Evolutionary conservation across 129 eudicot species (phyloP).

Genomic region (Solidago caesia): DNA sequence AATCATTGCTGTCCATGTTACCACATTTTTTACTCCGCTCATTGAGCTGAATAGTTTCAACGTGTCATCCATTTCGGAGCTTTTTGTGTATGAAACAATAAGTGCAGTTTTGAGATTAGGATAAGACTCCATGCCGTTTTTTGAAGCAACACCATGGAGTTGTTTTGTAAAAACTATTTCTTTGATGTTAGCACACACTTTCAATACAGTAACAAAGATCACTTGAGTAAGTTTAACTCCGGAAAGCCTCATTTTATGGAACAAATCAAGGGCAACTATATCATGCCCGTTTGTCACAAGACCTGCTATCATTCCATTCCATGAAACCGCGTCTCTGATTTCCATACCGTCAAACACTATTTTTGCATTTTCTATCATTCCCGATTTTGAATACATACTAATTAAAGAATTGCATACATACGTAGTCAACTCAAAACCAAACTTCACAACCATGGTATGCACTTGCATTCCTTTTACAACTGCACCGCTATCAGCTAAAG

Average conservation of each 20-base stretch:
- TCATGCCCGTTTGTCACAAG: constrained; percentile 61
- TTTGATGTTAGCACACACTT: constrained; percentile 61
- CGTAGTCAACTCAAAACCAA: constrained; percentile 61
- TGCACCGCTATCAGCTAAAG: constrained; percentile 59
- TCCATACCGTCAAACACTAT: constrained; percentile 57
- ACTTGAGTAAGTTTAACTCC: constrained; percentile 52
- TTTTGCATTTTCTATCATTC: constrained; percentile 53
- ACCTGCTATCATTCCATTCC: constrained; percentile 89
- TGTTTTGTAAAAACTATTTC: constrained; percentile 56
- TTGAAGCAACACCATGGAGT: constrained; percentile 56
- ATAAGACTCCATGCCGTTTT: constrained; percentile 51
- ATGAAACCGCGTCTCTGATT: constrained; percentile 55
- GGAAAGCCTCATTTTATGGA: constrained; percentile 52
- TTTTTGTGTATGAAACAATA: constrained; percentile 66
- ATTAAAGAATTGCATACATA: constrained; percentile 77
- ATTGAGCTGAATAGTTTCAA: constrained; percentile 48
- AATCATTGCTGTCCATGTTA: constrained; percentile 83
- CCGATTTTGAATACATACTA: constrained; percentile 75
- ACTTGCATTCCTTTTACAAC: constrained; percentile 65
- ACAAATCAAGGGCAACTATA: constrained; percentile 58
- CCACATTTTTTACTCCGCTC: constrained; percentile 51
- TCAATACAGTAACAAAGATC: constrained; percentile 51
- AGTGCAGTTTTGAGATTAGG: constrained; percentile 68
- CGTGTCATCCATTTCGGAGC: constrained; percentile 57
- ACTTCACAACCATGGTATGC: constrained; percentile 67